These are phyloP conservation scores for Aureobasidium leucospermi DNA, from an alignment of 2,329 filamentous ascomycete species.

Conservation along the genomic window DNA sequence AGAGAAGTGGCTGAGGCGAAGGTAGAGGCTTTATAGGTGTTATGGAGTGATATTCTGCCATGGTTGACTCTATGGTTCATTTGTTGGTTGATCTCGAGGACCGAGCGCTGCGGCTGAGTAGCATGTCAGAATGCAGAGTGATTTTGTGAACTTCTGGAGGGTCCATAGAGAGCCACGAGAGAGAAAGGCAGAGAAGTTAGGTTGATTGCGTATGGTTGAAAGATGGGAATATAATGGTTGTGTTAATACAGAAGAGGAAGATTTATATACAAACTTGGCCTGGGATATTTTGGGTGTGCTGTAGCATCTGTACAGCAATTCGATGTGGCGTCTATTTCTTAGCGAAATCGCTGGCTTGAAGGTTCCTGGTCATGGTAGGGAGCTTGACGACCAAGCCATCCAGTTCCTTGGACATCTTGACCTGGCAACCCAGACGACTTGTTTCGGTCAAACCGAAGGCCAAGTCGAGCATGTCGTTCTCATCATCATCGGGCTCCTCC, in stretches of 20 bases:
- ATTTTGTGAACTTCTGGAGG: too few relatives aligned
- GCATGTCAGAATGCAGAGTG: too few relatives aligned
- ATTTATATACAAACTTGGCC: neutral
- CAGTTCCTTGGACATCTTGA: conserved; percentile 82
- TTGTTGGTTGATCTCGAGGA: too few relatives aligned
- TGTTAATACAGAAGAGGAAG: neutral
- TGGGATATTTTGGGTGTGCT: neutral
- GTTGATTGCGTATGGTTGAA: neutral
- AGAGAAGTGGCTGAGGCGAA: too few relatives aligned
- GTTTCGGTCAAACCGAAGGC: conserved; percentile 88
- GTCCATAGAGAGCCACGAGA: too few relatives aligned
- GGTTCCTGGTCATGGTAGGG: conserved; percentile 88
- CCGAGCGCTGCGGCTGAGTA: too few relatives aligned
- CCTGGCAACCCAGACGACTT: conserved; percentile 76
- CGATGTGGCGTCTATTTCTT: conserved; percentile 23
- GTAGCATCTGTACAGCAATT: neutral
- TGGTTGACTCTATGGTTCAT: too few relatives aligned
- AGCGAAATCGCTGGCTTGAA: conserved; percentile 87
- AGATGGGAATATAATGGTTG: neutral
- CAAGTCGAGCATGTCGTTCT: conserved; percentile 82
- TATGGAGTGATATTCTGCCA: too few relatives aligned
- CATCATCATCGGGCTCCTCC: conserved; percentile 42
- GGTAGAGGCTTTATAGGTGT: too few relatives aligned
- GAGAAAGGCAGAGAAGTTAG: neutral
- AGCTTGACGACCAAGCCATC: conserved; percentile 80